Evolutionary conservation across 306 rosid species (phyloP).

Genomic region (Pachyrhizus erosus): DNA sequence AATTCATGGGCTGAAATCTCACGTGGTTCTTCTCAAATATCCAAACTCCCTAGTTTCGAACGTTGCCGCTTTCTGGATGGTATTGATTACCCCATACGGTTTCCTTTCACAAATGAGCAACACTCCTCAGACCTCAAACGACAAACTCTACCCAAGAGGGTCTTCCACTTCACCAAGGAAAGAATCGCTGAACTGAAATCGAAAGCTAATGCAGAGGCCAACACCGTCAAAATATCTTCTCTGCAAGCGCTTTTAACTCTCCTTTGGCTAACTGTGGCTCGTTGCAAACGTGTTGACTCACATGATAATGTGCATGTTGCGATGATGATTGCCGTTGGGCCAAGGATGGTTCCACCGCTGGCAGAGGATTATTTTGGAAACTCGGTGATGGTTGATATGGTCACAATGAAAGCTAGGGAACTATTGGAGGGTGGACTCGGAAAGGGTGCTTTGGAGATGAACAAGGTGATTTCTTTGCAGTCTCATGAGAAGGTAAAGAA

Average conservation of each 20-base stretch:
- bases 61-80: conserved; percentile 5
- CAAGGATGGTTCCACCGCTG: conserved; percentile 45
- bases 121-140: background rate
- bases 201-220: conserved; percentile 46
- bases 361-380: conserved; percentile 49
- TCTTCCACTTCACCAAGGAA: conserved; percentile 34
- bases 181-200: conserved; percentile 46
- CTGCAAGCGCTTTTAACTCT: conserved; percentile 53
- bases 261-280: conserved; percentile 48
- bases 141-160: background rate
- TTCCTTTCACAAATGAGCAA: conserved; percentile 28
- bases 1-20: conserved; percentile 59
- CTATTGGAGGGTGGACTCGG: conserved; percentile 43
- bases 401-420: conserved; percentile 40
- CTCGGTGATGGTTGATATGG: background rate
- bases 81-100: background rate
- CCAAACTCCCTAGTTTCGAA: background rate
- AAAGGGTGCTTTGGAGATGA: conserved; percentile 45
- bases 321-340: conserved; percentile 7
- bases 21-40: background rate
- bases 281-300: conserved; percentile 12
- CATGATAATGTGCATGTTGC: conserved; percentile 3
- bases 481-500: conserved; percentile 12
- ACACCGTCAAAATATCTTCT: conserved; percentile 47
- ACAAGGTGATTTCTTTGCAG: conserved; percentile 30